Percentiles rank a stretch among this genome's conserved stretches.
These are phyloP conservation scores for Penicillium brasilianum DNA, from an alignment of 2,329 filamentous ascomycete genomes.

Conservation along the genomic window DNA sequence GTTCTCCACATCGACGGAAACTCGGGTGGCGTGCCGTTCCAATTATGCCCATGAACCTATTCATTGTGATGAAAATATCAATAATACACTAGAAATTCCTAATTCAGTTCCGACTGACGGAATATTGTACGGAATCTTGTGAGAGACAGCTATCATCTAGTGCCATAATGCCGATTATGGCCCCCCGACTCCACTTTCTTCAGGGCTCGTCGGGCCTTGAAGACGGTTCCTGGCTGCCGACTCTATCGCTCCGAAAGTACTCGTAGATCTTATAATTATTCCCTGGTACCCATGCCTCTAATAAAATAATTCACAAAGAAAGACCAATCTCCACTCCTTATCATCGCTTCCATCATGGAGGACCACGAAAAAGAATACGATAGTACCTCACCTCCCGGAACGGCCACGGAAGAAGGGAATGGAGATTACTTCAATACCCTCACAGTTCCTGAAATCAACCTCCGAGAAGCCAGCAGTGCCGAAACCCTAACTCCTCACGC, in stretches of 20 bases:
- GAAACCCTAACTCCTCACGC: constrained; percentile 27
- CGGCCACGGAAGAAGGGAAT: constrained; percentile 4
- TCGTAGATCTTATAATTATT: constrained; percentile 9
- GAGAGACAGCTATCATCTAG: not conserved
- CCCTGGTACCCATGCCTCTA: not conserved
- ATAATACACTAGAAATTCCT: not conserved
- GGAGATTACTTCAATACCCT: constrained; percentile 21
- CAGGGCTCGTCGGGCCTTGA: constrained; percentile 8
- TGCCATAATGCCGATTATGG: not conserved
- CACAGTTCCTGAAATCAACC: constrained; percentile 21
- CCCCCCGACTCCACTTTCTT: not conserved
- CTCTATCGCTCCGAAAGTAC: not conserved
- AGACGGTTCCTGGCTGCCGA: constrained; percentile 9
- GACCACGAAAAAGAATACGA: constrained; percentile 11
- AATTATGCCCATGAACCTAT: constrained; percentile 3
- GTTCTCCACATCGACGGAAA: not conserved
- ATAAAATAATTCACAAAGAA: not conserved
- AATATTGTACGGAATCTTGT: not conserved
- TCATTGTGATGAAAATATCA: not conserved
- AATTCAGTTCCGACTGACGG: not conserved
- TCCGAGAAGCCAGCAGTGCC: constrained; percentile 29
- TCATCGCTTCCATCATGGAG: constrained; percentile 12
- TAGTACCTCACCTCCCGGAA: constrained; percentile 12
- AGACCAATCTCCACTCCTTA: constrained; percentile 9
- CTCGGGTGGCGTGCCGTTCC: constrained; percentile 5